Base-by-base conservation (phyloP, 1,284 basidiomycete genomes). In the Cryptococcus sp. region DNA sequence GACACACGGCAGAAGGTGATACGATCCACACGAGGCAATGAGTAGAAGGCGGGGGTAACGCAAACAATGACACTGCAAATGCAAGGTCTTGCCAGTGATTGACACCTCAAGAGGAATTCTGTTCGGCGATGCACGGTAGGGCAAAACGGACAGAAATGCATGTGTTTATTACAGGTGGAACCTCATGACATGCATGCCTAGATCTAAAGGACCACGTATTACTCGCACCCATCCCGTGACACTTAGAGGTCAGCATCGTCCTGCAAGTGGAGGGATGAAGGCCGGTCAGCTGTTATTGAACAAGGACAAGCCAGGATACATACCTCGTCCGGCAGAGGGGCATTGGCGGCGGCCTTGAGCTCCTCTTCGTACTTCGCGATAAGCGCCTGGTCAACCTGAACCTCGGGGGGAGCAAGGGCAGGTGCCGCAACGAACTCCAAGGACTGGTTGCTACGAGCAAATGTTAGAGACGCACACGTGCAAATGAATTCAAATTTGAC, bases 371-470 rank as follows among this genome's bases (percentile, higher is more conserved):
- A 83, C 60, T 81, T 80, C 84, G 96, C 94, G 73, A 98, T 82
- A 39, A 69, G 72, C 44, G 68, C 78, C 36, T 83, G 79, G 78
- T 98, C 94, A 70, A 98, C 84, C 63, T 84, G 73, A 62, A 98
- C 91, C 80, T 98, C 93, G 61, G 94, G 91, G 55, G 96, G 96
- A 33, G 89, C 89, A 54, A 98, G 87, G 53, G 96, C 96, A 38
- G 93, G 92, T 9, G 93, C 94, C 55, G 96, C 94, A 59, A 96
- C 93, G 68, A 99, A 98, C 61, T 98, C 95, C 63, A 99, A 86
- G 48, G 80, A 66, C 51, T 87, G 81, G 81, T 97, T 97, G 61
- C 91, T 92, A 62, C 3, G 13, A 46, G 7, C 1, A 39, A 24
- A 9, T 20, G 52, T 50, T 18, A 51, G 55, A 43, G 15, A 53